Base-by-base conservation (phyloP, 176 grass and related monocot species). In the Paspalum vaginatum region DNA sequence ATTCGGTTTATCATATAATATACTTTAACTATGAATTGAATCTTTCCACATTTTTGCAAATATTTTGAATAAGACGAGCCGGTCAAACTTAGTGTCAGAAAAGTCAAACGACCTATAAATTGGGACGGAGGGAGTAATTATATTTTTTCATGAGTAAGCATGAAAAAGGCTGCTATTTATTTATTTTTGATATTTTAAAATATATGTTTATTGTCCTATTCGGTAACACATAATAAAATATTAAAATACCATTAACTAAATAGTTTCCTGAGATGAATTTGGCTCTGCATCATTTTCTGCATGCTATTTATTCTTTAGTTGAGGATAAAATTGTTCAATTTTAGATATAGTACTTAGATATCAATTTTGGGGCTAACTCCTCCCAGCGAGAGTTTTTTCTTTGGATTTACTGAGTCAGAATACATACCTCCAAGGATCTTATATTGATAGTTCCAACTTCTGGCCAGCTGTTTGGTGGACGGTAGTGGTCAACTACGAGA, bases 391-490 rank as follows among this genome's bases (percentile, higher is more conserved):
- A 45, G 4, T 7, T 75, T 5, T n/a, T n/a, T 43, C 32, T 63
- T 21, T 77, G 37, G 18, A 7, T n/a, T 59, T 51, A 55, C 21
- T 77, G 16, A 76, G 38, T 13, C 16, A 9, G 38, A 65, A 70
- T 11, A 25, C 84, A 71, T 89, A 95, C 92, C 96, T 98, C 96
- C 67, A 98, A 91, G 56, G 65, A 89, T 75, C 81, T 91, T 81
- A 98, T 89, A 78, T 78, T 85, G 68, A 98, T 93, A 79, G 65
- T 87, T 60, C 96, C 96, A 79, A 85, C 77, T 51, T 91, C 84
- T 83, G 92, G 96, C 96, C 96, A 98, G 81, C 77, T 91, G 81
- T 80, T 81, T 84, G 84, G 78, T 39, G 84, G 88, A 1, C 59
- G 74, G 44, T 60, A 72, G 54, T 81, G 50, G 48, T 93, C 92